Conservation (phyloP, 805 yeast genomes). For the Blastobotrys muscicola region DNA sequence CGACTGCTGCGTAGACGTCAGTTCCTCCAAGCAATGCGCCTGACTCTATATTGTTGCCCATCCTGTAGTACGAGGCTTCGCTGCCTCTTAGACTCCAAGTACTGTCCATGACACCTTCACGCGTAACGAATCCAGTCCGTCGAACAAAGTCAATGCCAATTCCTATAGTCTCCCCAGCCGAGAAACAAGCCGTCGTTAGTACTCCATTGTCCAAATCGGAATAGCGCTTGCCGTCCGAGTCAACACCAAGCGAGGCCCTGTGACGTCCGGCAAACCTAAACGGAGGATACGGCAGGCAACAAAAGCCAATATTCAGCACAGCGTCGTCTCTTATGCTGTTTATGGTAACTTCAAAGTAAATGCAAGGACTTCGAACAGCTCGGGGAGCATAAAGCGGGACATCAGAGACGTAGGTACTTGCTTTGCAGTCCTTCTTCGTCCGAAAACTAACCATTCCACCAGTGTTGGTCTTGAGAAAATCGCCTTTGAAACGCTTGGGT, state of each 20-base stretch:
- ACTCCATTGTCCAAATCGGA: slow-evolving; percentile 18
- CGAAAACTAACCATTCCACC: slow-evolving; percentile 13
- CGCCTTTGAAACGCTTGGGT: slow-evolving; percentile 13
- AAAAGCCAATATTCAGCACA: slow-evolving; percentile 19
- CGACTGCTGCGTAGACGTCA: slow-evolving; percentile 21
- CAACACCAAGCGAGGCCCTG: slow-evolving; percentile 22
- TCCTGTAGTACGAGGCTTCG: slow-evolving; percentile 9
- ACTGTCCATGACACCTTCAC: slow-evolving; percentile 17
- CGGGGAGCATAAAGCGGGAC: slow-evolving; percentile 13
- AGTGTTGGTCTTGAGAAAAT: slow-evolving; percentile 8
- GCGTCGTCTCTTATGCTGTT: slow-evolving; percentile 15
- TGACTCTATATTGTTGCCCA: slow-evolving; percentile 12
- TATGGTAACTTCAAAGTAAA: slow-evolving; percentile 20
- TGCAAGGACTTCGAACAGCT: background rate
- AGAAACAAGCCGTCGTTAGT: slow-evolving; percentile 13
- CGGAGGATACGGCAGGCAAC: slow-evolving; percentile 21
- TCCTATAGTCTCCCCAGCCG: slow-evolving; percentile 19
- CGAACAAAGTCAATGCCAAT: slow-evolving; percentile 19
- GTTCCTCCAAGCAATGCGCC: slow-evolving; percentile 15
- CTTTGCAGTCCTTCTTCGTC: slow-evolving; percentile 10
- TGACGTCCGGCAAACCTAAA: slow-evolving; percentile 25
- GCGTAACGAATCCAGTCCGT: slow-evolving; percentile 11
- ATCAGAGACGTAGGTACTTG: slow-evolving; percentile 12
- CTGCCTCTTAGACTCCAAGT: slow-evolving; percentile 17
- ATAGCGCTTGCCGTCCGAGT: slow-evolving; percentile 21